phyloP scores from a whole-genome alignment of 495 filamentous ascomycete genomes.

The Daldinia vernicosa region DNA sequence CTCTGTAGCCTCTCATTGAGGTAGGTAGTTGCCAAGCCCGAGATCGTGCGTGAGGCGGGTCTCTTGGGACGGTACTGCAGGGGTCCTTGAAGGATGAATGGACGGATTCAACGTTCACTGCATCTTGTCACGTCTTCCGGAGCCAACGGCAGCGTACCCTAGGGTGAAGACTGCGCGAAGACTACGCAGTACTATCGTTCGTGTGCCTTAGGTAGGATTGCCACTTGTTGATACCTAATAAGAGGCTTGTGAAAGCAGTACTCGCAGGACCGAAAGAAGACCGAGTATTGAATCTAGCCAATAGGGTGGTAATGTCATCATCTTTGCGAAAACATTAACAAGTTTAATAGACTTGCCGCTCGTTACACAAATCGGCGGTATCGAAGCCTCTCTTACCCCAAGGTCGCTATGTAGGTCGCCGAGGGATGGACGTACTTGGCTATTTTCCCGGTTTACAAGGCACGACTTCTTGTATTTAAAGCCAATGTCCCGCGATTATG shows the following conservation, averaged over 20 bases:
- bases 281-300: conserved; percentile 13
- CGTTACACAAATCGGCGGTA: conserved; percentile 40
- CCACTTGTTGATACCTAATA: conserved; percentile 34
- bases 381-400: conserved; percentile 2
- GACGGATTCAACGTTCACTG: conserved; percentile 4
- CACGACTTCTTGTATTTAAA: background rate
- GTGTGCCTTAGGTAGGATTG: conserved; percentile 34
- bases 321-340: conserved; percentile 26
- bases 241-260: conserved; percentile 21
- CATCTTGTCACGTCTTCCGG: conserved; percentile 25
- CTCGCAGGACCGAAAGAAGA: conserved; percentile 19
- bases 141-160: conserved; percentile 20
- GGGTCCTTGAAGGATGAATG: conserved; percentile 28
- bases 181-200: conserved; percentile 20
- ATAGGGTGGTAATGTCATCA: conserved; percentile 19
- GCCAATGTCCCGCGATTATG: background rate
- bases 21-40: conserved; percentile 24
- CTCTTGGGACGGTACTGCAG: conserved; percentile 20
- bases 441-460: background rate
- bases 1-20: conserved; percentile 9
- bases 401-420: conserved; percentile 6
- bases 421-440: conserved; percentile 1
- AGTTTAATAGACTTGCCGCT: conserved; percentile 24
- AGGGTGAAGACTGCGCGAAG: conserved; percentile 8
- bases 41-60: conserved; percentile 30